Evolutionary conservation across 2,329 filamentous ascomycete genomes (phyloP).

Genomic region (Fusarium sp.): DNA sequence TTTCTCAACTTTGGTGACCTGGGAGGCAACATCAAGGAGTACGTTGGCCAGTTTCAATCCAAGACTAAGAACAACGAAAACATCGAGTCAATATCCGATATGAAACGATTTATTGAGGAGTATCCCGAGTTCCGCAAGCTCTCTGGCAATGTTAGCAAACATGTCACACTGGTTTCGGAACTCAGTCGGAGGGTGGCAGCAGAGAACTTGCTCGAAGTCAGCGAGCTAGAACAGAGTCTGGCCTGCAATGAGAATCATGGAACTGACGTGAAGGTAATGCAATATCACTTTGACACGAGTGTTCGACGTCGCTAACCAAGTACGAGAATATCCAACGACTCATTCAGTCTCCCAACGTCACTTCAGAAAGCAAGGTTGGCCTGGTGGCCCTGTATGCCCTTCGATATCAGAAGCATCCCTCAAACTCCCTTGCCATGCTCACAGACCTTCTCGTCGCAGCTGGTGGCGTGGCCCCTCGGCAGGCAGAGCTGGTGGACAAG

Average conservation of each 20-base stretch:
- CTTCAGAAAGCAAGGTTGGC: slow-evolving; percentile 85
- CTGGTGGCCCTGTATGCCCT: slow-evolving; percentile 95
- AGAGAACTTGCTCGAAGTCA: slow-evolving; percentile 92
- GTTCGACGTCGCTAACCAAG: slow-evolving; percentile 37
- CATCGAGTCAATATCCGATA: slow-evolving; percentile 96
- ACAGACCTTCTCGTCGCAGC: slow-evolving; percentile 88
- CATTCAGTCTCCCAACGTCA: slow-evolving; percentile 83
- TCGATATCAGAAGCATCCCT: slow-evolving; percentile 88
- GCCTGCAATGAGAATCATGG: slow-evolving; percentile 97
- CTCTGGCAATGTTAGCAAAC: slow-evolving; percentile 97
- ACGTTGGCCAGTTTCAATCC: slow-evolving; percentile 97
- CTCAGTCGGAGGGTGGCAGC: slow-evolving; percentile 88
- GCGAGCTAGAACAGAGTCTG: slow-evolving; percentile 95
- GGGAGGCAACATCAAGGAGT: slow-evolving; percentile 96
- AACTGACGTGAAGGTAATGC: slow-evolving; percentile 88
- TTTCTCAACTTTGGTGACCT: slow-evolving; percentile 97
- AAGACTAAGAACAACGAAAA: slow-evolving; percentile 98
- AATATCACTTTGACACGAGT: slow-evolving; percentile 39
- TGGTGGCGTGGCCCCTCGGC: slow-evolving; percentile 81
- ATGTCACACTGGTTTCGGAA: slow-evolving; percentile 95
- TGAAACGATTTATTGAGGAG: slow-evolving; percentile 99
- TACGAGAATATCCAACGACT: slow-evolving; percentile 82
- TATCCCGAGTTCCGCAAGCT: slow-evolving; percentile 98
- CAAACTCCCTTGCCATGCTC: slow-evolving; percentile 85
- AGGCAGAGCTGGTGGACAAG: slow-evolving; percentile 84